A percentile compares a stretch with the other conserved stretches of the same genome.
These are phyloP conservation scores for Colletotrichum orchidophilum DNA, from an alignment of 2,329 filamentous ascomycete genomes.

Conservation along the genomic window DNA sequence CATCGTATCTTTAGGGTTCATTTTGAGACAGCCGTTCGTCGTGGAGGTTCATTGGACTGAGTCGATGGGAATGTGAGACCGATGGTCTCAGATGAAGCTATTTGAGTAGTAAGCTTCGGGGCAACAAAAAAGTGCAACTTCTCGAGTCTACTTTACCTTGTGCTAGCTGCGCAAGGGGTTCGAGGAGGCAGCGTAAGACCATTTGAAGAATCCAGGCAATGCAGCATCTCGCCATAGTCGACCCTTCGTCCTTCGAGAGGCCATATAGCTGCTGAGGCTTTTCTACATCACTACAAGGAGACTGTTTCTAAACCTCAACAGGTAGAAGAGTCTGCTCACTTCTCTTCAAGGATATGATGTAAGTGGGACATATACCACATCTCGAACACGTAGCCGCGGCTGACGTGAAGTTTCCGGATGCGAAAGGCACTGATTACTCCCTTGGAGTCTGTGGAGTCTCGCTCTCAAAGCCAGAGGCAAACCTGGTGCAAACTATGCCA, in stretches of 20 bases:
- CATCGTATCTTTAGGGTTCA: not conserved
- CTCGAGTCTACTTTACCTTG: not conserved
- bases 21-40: not conserved
- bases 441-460: not conserved
- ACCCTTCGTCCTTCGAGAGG: not conserved
- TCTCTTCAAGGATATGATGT: not conserved
- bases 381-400: no score
- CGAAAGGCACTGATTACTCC: not conserved
- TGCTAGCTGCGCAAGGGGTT: not conserved
- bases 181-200: not conserved
- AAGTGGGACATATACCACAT: not conserved
- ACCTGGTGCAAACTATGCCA: not conserved
- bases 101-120: slow-evolving; percentile 10
- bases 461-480: not conserved
- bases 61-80: not conserved
- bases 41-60: not conserved
- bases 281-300: not conserved
- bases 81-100: not conserved
- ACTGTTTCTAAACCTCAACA: not conserved
- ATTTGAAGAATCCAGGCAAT: not conserved
- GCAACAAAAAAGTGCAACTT: not conserved
- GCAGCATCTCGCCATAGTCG: not conserved
- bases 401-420: no score
- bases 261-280: no score
- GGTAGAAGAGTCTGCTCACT: not conserved